Evolutionary conservation across 1,284 basidiomycete species (phyloP).

Genomic region (Psilocybe mexicana): DNA sequence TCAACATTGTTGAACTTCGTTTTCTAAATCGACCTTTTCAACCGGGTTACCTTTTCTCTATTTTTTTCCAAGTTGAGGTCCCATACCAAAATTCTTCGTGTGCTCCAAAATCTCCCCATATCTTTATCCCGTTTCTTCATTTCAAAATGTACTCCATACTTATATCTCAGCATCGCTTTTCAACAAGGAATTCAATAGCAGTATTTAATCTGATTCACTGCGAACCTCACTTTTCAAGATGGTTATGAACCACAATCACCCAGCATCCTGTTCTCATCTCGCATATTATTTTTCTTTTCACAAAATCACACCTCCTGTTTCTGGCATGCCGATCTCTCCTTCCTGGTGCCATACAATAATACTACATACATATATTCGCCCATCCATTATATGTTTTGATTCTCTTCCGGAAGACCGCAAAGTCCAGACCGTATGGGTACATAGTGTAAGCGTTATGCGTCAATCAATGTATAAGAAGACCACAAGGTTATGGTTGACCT

Average conservation of each 20-base stretch:
- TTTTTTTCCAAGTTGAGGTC: conserved; percentile 8
- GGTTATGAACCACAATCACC: no score
- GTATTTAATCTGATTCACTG: background rate
- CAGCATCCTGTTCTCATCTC: background rate
- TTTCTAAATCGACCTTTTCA: conserved; percentile 12
- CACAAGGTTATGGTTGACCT: no score
- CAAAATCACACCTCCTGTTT: no score
- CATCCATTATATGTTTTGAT: no score
- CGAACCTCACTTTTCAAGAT: background rate
- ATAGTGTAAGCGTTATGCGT: no score
- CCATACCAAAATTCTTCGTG: background rate
- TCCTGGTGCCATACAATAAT: no score
- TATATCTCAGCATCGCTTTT: conserved; percentile 14
- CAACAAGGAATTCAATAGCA: conserved; percentile 18
- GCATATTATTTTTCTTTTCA: background rate
- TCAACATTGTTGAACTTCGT: conserved; percentile 2
- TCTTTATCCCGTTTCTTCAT: background rate
- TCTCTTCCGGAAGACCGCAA: no score
- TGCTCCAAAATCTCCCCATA: background rate
- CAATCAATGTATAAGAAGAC: no score
- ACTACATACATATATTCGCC: no score
- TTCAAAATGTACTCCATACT: conserved; percentile 19
- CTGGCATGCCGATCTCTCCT: no score
- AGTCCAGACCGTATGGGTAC: no score
- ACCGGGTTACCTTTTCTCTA: conserved; percentile 11